These are phyloP conservation scores for Achaetomiella virescens DNA, from an alignment of 495 filamentous ascomycete genomes.

Conservation along the genomic window DNA sequence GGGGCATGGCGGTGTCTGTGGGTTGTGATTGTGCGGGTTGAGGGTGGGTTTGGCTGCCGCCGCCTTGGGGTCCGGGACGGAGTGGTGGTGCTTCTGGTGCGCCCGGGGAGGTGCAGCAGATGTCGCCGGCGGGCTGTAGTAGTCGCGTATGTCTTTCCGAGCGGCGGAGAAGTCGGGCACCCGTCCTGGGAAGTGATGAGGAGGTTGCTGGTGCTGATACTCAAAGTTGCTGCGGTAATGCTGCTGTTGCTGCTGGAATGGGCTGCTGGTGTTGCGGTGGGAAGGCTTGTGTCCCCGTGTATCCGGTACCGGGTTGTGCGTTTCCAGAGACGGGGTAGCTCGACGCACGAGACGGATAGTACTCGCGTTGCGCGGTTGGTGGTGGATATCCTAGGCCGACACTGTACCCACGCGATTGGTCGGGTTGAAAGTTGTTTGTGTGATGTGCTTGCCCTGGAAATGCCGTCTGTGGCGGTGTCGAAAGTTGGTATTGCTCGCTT, in stretches of 20 bases:
- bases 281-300: constrained; percentile 8
- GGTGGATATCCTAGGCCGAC: neutral
- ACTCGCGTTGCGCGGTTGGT: constrained; percentile 5
- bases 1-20: constrained; percentile 11
- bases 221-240: neutral
- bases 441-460: constrained; percentile 2
- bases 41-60: neutral
- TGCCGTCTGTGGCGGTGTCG: constrained; percentile 15
- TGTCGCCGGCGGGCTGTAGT: neutral
- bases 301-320: constrained; percentile 1
- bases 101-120: neutral
- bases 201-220: neutral
- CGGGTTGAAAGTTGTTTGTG: neutral
- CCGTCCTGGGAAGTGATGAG: constrained; percentile 1
- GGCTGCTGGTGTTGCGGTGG: constrained; percentile 8
- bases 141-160: neutral
- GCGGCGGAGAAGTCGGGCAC: neutral
- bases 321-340: neutral
- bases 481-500: constrained; percentile 16
- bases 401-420: neutral
- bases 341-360: constrained; percentile 8
- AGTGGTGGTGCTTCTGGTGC: neutral
- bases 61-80: neutral
- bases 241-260: constrained; percentile 6
- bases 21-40: neutral